Evolutionary conservation across 2,329 filamentous ascomycete genomes (phyloP).

Genomic region (Hysterium pulicare): DNA sequence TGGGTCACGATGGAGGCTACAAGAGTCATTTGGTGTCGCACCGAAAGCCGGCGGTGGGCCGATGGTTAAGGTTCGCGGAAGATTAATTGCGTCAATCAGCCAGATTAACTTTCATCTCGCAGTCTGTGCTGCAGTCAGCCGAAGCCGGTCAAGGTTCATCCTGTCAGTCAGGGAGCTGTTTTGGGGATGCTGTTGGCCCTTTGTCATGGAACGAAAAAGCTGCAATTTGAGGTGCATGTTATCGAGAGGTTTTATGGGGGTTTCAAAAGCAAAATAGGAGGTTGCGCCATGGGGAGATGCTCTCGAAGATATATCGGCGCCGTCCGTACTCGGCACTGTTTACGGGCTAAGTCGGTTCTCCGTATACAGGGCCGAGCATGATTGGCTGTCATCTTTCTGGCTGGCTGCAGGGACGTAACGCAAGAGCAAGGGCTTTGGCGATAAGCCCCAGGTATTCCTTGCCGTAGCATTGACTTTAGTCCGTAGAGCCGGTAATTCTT

Average conservation of each 20-base stretch:
- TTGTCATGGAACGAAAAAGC: too few species aligned
- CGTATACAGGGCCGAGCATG: not conserved
- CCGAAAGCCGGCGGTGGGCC: not conserved
- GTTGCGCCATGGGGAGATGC: too few species aligned
- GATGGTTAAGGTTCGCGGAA: constrained; percentile 15
- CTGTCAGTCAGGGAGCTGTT: constrained; percentile 6
- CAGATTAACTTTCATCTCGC: constrained; percentile 15
- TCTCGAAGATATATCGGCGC: too few species aligned
- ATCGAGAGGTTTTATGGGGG: too few species aligned
- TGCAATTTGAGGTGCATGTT: too few species aligned
- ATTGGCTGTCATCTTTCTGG: not conserved
- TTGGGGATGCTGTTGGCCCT: too few species aligned
- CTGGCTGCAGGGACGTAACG: not conserved
- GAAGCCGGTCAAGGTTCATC: constrained; percentile 10
- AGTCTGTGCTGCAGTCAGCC: constrained; percentile 16
- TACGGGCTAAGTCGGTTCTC: too few species aligned
- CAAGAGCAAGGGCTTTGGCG: too few species aligned
- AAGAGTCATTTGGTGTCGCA: not conserved
- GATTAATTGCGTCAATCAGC: constrained; percentile 21
- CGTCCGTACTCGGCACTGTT: too few species aligned
- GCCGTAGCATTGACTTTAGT: too few species aligned
- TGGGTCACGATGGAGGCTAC: not conserved
- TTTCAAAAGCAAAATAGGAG: too few species aligned
- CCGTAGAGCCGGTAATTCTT: too few species aligned
- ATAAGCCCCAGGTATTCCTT: not conserved